These are phyloP conservation scores for Calonectria multiphialidica DNA, from an alignment of 2,329 filamentous ascomycete species.

Conservation along the genomic window DNA sequence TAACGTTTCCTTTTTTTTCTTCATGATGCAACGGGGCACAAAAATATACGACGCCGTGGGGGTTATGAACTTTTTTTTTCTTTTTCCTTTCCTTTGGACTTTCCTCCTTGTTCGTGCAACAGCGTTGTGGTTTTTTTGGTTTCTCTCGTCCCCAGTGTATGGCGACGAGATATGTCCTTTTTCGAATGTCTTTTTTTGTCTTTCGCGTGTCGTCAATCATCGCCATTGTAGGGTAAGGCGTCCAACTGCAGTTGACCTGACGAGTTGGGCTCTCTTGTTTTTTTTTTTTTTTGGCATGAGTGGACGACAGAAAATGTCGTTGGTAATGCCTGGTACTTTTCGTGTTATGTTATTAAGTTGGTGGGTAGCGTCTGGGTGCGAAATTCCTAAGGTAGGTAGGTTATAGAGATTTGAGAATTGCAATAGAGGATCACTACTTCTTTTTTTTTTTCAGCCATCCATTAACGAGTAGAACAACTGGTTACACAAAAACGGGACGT, in stretches of 20 bases:
- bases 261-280: neutral
- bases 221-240: too few species aligned
- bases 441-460: neutral
- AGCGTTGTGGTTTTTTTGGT: neutral
- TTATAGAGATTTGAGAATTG: neutral
- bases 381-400: neutral
- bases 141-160: neutral
- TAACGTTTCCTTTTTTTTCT: conserved; percentile 25
- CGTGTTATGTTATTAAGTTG: neutral
- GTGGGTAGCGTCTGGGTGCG: neutral
- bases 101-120: neutral
- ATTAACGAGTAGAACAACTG: neutral
- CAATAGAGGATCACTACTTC: neutral
- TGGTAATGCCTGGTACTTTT: neutral
- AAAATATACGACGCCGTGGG: conserved; percentile 41
- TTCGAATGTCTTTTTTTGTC: neutral
- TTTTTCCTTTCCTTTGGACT: neutral
- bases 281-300: neutral
- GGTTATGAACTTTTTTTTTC: conserved; percentile 17
- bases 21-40: conserved; percentile 38
- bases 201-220: too few species aligned
- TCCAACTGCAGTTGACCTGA: neutral
- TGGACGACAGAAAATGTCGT: neutral
- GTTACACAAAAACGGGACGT: too few species aligned
- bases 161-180: neutral